Percentiles rank a stretch among this genome's conserved stretches.
These are phyloP conservation scores for Colletotrichum sublineola DNA, from an alignment of 2,329 filamentous ascomycete genomes.

Conservation along the genomic window DNA sequence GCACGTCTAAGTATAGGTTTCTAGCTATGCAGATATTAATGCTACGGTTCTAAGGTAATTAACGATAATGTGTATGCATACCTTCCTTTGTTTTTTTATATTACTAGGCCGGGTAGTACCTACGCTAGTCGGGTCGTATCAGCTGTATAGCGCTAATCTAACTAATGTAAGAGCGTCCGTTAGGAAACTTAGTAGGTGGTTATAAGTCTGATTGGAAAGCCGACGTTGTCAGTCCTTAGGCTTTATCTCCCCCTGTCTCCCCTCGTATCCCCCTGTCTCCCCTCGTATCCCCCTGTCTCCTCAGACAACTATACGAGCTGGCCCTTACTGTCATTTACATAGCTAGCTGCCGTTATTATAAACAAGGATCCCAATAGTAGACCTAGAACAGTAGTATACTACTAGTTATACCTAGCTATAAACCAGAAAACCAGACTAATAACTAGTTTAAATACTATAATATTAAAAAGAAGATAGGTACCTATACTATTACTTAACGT, in stretches of 20 bases:
- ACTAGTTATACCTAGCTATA: neutral
- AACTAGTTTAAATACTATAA: neutral
- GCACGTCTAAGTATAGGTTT: no score
- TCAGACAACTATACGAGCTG: neutral
- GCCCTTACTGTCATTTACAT: neutral
- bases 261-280: no score
- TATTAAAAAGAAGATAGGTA: conserved; percentile 1
- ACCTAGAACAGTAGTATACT: neutral
- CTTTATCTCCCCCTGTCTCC: neutral
- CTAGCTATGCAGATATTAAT: no score
- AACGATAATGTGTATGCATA: no score
- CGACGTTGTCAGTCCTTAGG: neutral
- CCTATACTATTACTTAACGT: neutral
- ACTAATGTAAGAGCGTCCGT: no score
- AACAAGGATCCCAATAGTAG: neutral
- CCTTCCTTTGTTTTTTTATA: no score
- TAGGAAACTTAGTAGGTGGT: no score
- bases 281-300: no score
- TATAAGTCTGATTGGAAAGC: no score
- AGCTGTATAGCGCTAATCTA: neutral
- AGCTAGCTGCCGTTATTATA: conserved; percentile 2
- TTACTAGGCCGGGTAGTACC: no score
- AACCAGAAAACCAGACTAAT: conserved; percentile 4
- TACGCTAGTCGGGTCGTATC: no score
- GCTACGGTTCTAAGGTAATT: no score